A percentile compares a stretch with the other conserved stretches of the same genome.
phyloP scores from a whole-genome alignment of 768 basidiomycete species.

The Mycena galopus region DNA sequence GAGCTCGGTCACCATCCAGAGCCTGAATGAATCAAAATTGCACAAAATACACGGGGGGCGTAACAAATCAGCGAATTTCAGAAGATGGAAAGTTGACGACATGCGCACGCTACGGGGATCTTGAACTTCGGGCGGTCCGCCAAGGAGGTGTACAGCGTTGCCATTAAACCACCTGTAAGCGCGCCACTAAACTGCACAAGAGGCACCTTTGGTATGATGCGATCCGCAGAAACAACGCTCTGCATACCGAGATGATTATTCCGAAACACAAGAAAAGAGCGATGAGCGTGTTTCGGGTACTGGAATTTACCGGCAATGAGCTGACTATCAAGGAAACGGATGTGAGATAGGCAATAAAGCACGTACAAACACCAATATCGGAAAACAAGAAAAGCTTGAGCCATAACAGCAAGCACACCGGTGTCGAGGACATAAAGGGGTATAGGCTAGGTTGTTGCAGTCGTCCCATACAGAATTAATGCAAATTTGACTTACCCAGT shows the following conservation, averaged over 20 bases:
- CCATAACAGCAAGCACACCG: background rate
- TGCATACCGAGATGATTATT: background rate
- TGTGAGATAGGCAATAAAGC: background rate
- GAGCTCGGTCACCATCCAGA: background rate
- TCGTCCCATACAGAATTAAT: background rate
- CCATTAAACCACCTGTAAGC: background rate
- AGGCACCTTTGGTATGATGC: background rate
- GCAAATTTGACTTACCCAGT: background rate
- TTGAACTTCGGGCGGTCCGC: background rate
- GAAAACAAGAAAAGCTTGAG: background rate
- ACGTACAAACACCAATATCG: slow-evolving; percentile 1
- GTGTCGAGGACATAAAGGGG: background rate
- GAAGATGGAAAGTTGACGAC: background rate
- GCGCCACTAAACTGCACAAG: background rate
- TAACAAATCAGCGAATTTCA: background rate
- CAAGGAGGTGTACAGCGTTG: background rate
- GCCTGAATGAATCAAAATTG: background rate
- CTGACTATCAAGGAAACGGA: background rate
- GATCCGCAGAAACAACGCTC: background rate
- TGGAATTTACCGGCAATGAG: background rate
- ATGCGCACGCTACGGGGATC: too few relatives aligned
- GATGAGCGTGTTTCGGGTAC: background rate
- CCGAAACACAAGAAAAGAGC: background rate
- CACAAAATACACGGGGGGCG: background rate
- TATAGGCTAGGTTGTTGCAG: background rate